These are phyloP conservation scores for Chaetomium cochliodes DNA, from an alignment of 495 filamentous ascomycete genomes.

Conservation along the genomic window DNA sequence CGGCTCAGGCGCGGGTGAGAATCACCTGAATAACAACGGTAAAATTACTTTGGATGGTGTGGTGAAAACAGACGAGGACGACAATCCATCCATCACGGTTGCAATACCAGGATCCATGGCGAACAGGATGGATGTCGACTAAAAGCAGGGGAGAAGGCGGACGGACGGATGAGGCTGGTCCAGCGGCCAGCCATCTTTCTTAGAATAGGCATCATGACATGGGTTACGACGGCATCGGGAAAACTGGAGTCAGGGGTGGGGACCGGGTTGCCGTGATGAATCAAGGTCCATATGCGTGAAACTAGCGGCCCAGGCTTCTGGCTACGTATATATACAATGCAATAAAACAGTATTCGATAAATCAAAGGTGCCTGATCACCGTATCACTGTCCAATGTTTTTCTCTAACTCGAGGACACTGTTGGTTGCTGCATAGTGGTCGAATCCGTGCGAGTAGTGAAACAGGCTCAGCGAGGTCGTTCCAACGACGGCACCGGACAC, in stretches of 20 bases:
- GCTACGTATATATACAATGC: too few relatives aligned
- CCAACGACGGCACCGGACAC: too few relatives aligned
- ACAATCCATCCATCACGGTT: conserved; percentile 39
- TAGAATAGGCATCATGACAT: neutral
- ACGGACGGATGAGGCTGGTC: neutral
- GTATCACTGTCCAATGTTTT: too few relatives aligned
- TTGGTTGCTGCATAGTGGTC: too few relatives aligned
- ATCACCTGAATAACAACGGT: conserved; percentile 20
- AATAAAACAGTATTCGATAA: too few relatives aligned
- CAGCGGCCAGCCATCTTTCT: neutral
- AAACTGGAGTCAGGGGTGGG: neutral
- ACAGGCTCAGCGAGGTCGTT: too few relatives aligned
- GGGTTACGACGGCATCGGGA: conserved; percentile 5
- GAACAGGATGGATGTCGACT: conserved; percentile 34
- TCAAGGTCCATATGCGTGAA: too few relatives aligned
- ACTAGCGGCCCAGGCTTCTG: too few relatives aligned
- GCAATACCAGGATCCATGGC: conserved; percentile 27
- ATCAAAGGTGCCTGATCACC: too few relatives aligned
- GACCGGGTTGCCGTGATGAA: too few relatives aligned
- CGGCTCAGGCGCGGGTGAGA: conserved; percentile 26
- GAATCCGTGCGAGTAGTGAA: too few relatives aligned
- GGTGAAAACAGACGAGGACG: conserved; percentile 33
- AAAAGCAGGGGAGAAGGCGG: neutral
- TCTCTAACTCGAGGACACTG: too few relatives aligned
- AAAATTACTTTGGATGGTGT: conserved; percentile 23